These are phyloP conservation scores for Plectosphaerella sp. DNA, from an alignment of 2,329 filamentous ascomycete species.

Conservation along the genomic window DNA sequence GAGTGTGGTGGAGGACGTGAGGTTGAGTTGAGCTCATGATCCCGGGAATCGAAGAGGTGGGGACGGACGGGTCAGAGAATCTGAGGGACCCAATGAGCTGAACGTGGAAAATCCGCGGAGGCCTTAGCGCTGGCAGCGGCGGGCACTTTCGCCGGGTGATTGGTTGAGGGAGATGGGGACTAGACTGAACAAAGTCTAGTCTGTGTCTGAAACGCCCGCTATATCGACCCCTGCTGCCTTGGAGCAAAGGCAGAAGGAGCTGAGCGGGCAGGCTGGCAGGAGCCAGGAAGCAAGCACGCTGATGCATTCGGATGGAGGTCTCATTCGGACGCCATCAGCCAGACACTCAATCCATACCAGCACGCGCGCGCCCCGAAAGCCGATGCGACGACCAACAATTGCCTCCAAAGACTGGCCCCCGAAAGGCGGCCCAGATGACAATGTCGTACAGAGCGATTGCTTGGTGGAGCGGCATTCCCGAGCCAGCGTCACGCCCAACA, in stretches of 20 bases:
- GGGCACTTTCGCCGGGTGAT: conserved; percentile 24
- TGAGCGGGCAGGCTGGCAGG: not conserved
- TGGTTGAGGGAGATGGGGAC: conserved; percentile 23
- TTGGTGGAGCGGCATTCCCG: not conserved
- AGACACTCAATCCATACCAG: too few relatives aligned
- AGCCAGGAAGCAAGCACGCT: conserved; percentile 16
- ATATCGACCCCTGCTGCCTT: not conserved
- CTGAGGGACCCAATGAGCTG: conserved; percentile 20
- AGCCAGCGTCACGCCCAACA: not conserved
- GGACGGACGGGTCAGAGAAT: conserved; percentile 4
- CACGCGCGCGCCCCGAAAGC: not conserved
- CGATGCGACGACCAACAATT: too few relatives aligned
- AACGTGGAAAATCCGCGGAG: conserved; percentile 7
- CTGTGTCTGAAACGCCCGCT: conserved; percentile 17
- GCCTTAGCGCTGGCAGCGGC: conserved; percentile 19
- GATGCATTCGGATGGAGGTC: not conserved
- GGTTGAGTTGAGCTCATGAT: not conserved
- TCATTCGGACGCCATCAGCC: too few relatives aligned
- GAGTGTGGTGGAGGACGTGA: too few relatives aligned
- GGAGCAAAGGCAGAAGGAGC: not conserved
- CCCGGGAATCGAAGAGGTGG: not conserved
- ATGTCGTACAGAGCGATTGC: not conserved
- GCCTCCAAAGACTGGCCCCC: not conserved
- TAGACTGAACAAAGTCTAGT: conserved; percentile 27
- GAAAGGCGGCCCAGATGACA: not conserved